phyloP scores from a whole-genome alignment of 2,329 filamentous ascomycete genomes.

The Arthrocladium fulminans region DNA sequence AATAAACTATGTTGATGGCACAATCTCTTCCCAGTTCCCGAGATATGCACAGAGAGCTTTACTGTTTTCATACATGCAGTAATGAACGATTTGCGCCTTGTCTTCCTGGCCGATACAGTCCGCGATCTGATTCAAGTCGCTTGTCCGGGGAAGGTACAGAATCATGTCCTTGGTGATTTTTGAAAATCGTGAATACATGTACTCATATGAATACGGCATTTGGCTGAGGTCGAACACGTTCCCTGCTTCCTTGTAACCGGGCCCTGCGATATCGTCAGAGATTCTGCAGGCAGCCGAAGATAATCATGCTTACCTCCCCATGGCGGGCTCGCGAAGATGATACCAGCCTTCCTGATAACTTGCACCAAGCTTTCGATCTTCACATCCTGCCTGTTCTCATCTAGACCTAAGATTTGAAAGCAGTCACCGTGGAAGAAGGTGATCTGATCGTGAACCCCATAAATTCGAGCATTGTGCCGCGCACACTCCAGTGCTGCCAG shows the following conservation, averaged over 20 bases:
- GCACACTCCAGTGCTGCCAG: slow-evolving; percentile 73
- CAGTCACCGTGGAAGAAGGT: slow-evolving; percentile 83
- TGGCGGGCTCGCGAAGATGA: slow-evolving; percentile 64
- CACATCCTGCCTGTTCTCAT: slow-evolving; percentile 23
- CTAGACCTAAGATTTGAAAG: slow-evolving; percentile 58
- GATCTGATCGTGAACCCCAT: slow-evolving; percentile 69
- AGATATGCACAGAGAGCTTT: slow-evolving; percentile 60
- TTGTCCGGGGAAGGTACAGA: slow-evolving; percentile 77
- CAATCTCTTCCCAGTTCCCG: slow-evolving; percentile 28
- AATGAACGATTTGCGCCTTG: slow-evolving; percentile 72
- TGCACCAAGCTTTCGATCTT: slow-evolving; percentile 36
- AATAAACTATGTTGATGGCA: background rate
- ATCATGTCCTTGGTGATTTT: slow-evolving; percentile 48
- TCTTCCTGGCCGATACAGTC: slow-evolving; percentile 37
- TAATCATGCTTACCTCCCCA: slow-evolving; percentile 55
- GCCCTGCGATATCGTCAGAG: slow-evolving; percentile 37
- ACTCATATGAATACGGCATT: slow-evolving; percentile 75
- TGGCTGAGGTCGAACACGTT: slow-evolving; percentile 71
- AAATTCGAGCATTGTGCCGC: slow-evolving; percentile 81
- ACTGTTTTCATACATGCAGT: slow-evolving; percentile 82
- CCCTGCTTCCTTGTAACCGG: slow-evolving; percentile 49
- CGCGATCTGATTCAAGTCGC: slow-evolving; percentile 71
- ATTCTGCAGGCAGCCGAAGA: background rate
- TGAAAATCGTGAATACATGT: slow-evolving; percentile 55
- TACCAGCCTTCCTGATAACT: slow-evolving; percentile 40